A percentile compares a stretch with the other conserved stretches of the same genome.
These are phyloP conservation scores for Penicillium sp. DNA, from an alignment of 2,329 filamentous ascomycete genomes.

Conservation along the genomic window DNA sequence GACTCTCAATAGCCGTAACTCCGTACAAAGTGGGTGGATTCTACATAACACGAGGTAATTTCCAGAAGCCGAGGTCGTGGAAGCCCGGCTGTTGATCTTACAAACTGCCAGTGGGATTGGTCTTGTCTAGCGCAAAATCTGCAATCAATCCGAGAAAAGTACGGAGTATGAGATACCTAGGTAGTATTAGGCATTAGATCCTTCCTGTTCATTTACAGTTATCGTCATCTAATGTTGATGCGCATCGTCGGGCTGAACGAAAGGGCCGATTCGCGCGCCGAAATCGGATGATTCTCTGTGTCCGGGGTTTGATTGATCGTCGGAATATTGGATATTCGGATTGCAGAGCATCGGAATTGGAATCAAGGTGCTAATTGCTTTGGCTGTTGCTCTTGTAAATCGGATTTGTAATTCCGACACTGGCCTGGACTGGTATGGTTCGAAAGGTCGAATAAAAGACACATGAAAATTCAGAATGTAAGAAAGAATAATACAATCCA, in stretches of 20 bases:
- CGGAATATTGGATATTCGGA: no score
- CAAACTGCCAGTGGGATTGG: not conserved
- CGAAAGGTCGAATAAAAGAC: no score
- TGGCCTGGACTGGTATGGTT: no score
- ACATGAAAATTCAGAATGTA: not conserved
- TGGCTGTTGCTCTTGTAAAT: no score
- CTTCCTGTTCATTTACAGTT: not conserved
- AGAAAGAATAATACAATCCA: not conserved
- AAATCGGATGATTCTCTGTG: conserved; percentile 19
- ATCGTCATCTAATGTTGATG: not conserved
- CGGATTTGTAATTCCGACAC: conserved; percentile 1
- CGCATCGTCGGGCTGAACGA: not conserved
- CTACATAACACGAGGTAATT: not conserved
- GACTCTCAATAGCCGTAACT: not conserved
- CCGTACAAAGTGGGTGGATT: not conserved
- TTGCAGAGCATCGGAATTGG: no score
- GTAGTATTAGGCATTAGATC: not conserved
- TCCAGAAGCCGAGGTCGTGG: not conserved
- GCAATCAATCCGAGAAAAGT: not conserved
- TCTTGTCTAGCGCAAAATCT: not conserved
- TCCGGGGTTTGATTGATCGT: not conserved
- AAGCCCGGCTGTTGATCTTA: not conserved
- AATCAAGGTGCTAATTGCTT: no score
- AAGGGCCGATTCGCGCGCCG: conserved; percentile 23
- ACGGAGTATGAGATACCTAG: no score